A percentile compares a stretch with the other conserved stretches of the same genome.
phyloP scores from a whole-genome alignment of 2,329 filamentous ascomycete species.

The Penicillium sp. region DNA sequence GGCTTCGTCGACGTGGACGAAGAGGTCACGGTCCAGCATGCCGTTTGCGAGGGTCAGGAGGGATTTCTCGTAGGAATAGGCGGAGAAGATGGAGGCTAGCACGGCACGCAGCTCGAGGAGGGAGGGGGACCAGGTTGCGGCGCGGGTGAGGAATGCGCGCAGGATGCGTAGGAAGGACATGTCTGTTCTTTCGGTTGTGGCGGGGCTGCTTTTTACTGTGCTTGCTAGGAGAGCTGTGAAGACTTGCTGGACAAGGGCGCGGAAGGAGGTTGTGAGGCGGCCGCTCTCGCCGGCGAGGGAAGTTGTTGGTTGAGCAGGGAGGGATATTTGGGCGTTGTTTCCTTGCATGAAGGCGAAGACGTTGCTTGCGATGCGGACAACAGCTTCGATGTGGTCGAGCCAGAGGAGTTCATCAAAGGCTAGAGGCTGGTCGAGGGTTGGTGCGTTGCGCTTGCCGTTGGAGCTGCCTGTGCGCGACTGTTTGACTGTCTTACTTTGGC shows the following conservation, averaged over 20 bases:
- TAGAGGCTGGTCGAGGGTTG: constrained; percentile 56
- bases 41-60: constrained; percentile 82
- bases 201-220: constrained; percentile 56
- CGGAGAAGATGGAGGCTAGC: constrained; percentile 84
- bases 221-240: constrained; percentile 83
- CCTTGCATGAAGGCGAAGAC: constrained; percentile 57
- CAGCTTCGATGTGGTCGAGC: constrained; percentile 64
- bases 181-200: constrained; percentile 49
- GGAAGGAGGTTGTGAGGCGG: constrained; percentile 64
- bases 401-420: constrained; percentile 63
- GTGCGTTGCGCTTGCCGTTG: constrained; percentile 40
- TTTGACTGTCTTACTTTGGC: constrained; percentile 66
- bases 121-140: constrained; percentile 77
- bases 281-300: constrained; percentile 25
- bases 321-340: constrained; percentile 29
- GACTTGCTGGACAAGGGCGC: constrained; percentile 79
- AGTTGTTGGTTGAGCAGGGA: constrained; percentile 13
- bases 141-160: constrained; percentile 80
- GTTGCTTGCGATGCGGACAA: constrained; percentile 63
- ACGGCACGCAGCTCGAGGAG: constrained; percentile 83
- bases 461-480: constrained; percentile 29
- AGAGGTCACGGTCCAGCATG: constrained; percentile 84
- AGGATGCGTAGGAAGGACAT: constrained; percentile 85
- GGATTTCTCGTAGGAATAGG: constrained; percentile 92
- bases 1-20: constrained; percentile 75